Percentiles rank a stretch among this genome's conserved stretches.
Evolutionary conservation across 2,329 filamentous ascomycete species (phyloP).

Genomic region (Aspergillus ochraceus): DNA sequence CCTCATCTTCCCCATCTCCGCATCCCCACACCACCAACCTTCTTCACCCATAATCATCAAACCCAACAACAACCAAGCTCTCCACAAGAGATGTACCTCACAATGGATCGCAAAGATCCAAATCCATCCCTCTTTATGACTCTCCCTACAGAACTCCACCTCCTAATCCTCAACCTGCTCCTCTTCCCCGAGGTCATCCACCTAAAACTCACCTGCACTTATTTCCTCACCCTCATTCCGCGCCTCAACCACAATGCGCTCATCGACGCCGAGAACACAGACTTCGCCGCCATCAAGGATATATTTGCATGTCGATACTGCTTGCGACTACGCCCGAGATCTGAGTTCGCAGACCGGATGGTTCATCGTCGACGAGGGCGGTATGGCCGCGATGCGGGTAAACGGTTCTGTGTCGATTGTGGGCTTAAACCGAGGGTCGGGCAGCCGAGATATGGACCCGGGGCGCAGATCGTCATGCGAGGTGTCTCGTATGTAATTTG

Average conservation of each 20-base stretch:
- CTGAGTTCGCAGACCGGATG: constrained; percentile 29
- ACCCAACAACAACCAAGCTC: not conserved
- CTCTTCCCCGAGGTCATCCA: constrained; percentile 24
- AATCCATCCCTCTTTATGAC: not conserved
- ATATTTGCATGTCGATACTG: constrained; percentile 31
- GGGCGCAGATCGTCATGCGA: constrained; percentile 21
- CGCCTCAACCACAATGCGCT: constrained; percentile 22
- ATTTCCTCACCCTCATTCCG: constrained; percentile 26
- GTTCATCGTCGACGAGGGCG: constrained; percentile 20
- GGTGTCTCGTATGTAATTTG: constrained; percentile 25
- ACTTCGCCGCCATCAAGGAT: constrained; percentile 19
- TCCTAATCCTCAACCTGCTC: constrained; percentile 25
- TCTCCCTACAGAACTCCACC: constrained; percentile 35
- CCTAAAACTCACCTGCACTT: constrained; percentile 27
- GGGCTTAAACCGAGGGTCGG: constrained; percentile 24
- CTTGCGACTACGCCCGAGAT: constrained; percentile 23
- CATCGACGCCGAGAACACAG: constrained; percentile 23
- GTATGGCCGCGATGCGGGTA: constrained; percentile 18
- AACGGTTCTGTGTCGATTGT: constrained; percentile 31
- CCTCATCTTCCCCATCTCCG: not conserved
- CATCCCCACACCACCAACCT: not conserved
- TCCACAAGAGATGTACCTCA: not conserved
- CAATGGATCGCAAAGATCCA: not conserved
- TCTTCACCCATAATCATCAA: not conserved
- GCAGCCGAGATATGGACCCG: constrained; percentile 27